Conservation (phyloP, 805 yeast species). For the Yueomyces sinensis region DNA sequence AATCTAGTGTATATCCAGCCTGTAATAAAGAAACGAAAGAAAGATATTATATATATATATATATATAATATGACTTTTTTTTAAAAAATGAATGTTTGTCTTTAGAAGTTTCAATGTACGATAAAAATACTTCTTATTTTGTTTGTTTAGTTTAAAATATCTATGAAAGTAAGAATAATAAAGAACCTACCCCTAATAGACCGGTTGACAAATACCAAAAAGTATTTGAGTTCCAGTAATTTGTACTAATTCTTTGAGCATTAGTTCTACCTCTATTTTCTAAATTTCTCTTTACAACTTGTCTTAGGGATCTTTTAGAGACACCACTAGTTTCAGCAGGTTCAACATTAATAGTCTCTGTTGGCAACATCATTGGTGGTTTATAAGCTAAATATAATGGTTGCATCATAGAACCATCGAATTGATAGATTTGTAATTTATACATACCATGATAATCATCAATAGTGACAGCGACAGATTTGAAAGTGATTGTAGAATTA, state of each 20-base stretch:
- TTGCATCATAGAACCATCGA: conserved; percentile 67
- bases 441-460: conserved; percentile 79
- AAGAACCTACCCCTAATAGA: conserved; percentile 18
- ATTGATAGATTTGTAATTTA: conserved; percentile 58
- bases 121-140: too few species aligned
- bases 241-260: conserved; percentile 29
- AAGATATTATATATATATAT: conserved; percentile 1
- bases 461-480: conserved; percentile 43
- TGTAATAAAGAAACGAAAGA: too few species aligned
- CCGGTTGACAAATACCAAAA: conserved; percentile 18
- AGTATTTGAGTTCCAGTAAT: conserved; percentile 7
- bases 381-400: conserved; percentile 85
- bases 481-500: conserved; percentile 48
- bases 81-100: too few species aligned
- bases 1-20: too few species aligned
- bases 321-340: conserved; percentile 14
- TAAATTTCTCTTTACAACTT: conserved; percentile 53
- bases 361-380: conserved; percentile 96
- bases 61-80: background rate
- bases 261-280: conserved; percentile 72
- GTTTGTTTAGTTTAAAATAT: too few species aligned
- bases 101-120: too few species aligned
- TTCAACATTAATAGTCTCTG: conserved; percentile 34
- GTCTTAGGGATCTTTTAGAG: conserved; percentile 25
- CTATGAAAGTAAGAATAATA: conserved; percentile 13